Percentiles rank a stretch among this genome's conserved stretches.
phyloP scores from a whole-genome alignment of 2,329 filamentous ascomycete genomes.

The Talaromyces atroroseus region DNA sequence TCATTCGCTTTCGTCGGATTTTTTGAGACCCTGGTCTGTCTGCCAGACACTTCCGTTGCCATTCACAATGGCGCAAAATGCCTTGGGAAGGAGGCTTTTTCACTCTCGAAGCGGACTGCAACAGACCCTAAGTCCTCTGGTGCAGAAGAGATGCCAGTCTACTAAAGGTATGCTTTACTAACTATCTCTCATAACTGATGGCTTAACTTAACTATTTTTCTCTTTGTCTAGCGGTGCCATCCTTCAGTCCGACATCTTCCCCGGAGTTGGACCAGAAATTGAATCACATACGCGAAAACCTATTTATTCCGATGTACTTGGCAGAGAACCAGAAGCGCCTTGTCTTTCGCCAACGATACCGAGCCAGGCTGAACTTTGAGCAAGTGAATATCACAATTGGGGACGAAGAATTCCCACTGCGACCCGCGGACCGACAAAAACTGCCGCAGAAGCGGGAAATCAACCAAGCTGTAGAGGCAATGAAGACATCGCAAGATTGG shows the following conservation, averaged over 20 bases:
- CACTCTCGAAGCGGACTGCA: constrained; percentile 31
- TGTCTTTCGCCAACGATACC: constrained; percentile 35
- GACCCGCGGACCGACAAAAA: constrained; percentile 30
- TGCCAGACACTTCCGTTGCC: neutral
- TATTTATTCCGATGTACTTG: constrained; percentile 41
- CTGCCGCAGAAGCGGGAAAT: constrained; percentile 31
- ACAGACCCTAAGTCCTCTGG: constrained; percentile 27
- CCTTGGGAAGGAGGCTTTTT: constrained; percentile 34
- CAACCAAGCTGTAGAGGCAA: constrained; percentile 27
- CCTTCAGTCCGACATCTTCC: constrained; percentile 35
- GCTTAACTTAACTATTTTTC: neutral
- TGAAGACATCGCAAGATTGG: constrained; percentile 36
- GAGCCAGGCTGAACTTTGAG: constrained; percentile 32
- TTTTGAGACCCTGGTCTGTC: neutral
- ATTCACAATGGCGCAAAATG: constrained; percentile 35
- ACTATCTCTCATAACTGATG: neutral
- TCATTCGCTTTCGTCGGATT: neutral
- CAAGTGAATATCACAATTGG: constrained; percentile 37
- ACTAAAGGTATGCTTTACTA: constrained; percentile 24
- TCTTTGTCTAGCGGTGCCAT: constrained; percentile 26
- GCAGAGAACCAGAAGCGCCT: constrained; percentile 32
- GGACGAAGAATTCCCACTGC: constrained; percentile 35
- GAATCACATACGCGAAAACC: constrained; percentile 36
- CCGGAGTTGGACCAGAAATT: constrained; percentile 38
- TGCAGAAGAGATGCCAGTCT: constrained; percentile 27